phyloP scores from a whole-genome alignment of 1,139 yeast species.

The Candida smagusa region DNA sequence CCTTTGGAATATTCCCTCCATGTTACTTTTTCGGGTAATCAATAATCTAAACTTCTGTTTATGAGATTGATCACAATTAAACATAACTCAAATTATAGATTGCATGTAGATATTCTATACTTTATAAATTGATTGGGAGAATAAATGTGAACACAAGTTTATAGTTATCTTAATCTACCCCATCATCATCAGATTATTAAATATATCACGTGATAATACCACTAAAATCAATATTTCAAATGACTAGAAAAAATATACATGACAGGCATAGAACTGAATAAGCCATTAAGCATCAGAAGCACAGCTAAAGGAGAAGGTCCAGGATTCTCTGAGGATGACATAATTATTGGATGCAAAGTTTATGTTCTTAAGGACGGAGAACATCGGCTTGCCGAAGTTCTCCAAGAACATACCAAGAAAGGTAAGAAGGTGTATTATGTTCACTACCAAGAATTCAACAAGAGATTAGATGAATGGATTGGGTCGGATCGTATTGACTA shows the following conservation, averaged over 20 bases:
- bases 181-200: too few species aligned
- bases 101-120: too few species aligned
- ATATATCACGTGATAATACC: too few species aligned
- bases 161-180: too few species aligned
- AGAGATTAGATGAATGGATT: constrained; percentile 90
- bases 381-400: constrained; percentile 76
- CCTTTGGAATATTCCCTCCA: too few species aligned
- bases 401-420: constrained; percentile 73
- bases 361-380: constrained; percentile 80
- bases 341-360: constrained; percentile 73
- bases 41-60: too few species aligned
- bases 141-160: too few species aligned
- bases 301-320: constrained; percentile 8
- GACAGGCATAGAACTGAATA: constrained; percentile 2
- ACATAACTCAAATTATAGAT: too few species aligned
- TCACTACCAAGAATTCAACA: constrained; percentile 91
- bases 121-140: too few species aligned
- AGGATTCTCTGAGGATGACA: constrained; percentile 42
- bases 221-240: background rate
- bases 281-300: constrained; percentile 7
- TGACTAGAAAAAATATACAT: background rate
- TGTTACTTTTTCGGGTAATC: too few species aligned
- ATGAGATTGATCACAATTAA: too few species aligned
- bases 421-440: constrained; percentile 83
- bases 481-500: constrained; percentile 67